Evolutionary conservation across 2,329 filamentous ascomycete species (phyloP).

Genomic region (Endoconidiophora laricicola): DNA sequence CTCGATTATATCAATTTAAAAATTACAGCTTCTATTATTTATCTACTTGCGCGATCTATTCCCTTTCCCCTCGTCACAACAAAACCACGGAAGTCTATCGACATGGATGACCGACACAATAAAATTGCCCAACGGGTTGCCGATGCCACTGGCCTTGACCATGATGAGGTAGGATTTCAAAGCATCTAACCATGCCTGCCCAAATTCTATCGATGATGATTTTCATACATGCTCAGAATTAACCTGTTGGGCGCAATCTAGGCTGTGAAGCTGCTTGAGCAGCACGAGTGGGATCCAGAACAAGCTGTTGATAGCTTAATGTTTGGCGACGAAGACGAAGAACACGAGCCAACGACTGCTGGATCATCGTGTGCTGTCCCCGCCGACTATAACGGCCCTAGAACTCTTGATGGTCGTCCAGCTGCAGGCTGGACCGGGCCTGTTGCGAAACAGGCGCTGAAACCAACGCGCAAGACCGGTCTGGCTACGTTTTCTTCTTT

Average conservation of each 20-base stretch:
- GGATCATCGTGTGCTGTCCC: slow-evolving; percentile 13
- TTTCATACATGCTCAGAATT: background rate
- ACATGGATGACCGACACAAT: slow-evolving; percentile 2
- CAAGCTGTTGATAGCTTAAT: slow-evolving; percentile 43
- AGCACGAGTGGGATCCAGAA: slow-evolving; percentile 48
- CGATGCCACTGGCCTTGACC: slow-evolving; percentile 1
- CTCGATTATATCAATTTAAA: background rate
- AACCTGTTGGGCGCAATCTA: slow-evolving; percentile 19
- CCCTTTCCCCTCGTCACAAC: background rate
- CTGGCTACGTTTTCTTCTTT: slow-evolving; percentile 43
- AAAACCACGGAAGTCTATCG: background rate
- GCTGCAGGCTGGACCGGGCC: slow-evolving; percentile 22
- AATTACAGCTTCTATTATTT: background rate
- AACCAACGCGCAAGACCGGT: slow-evolving; percentile 37
- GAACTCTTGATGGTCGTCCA: slow-evolving; percentile 46
- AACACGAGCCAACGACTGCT: slow-evolving; percentile 22
- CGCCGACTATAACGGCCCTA: slow-evolving; percentile 39
- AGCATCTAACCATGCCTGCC: background rate
- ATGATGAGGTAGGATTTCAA: background rate
- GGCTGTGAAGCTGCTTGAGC: slow-evolving; percentile 50
- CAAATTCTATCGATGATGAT: background rate
- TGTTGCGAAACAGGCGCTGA: slow-evolving; percentile 20
- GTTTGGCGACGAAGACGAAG: slow-evolving; percentile 40
- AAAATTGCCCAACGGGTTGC: slow-evolving; percentile 6
- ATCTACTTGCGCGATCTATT: background rate